Evolutionary conservation across 495 filamentous ascomycete genomes (phyloP), one percentile per base, ranked within the genome.

Genomic region (Lasiosphaeria hispida): DNA sequence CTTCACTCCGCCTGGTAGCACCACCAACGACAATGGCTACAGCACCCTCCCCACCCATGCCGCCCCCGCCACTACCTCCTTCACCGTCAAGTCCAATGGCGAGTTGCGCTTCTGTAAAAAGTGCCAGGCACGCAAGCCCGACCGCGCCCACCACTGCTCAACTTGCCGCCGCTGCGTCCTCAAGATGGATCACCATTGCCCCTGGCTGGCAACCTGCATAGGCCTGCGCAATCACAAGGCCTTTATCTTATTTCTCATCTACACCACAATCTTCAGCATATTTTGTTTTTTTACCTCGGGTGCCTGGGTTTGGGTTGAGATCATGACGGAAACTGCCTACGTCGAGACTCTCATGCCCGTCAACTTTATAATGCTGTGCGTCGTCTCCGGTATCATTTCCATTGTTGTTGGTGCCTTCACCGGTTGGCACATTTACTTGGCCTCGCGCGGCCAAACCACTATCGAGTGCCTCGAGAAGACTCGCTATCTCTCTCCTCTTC

Each of bases 151-250:
- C 69, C 94, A 98, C 77, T 98, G 94, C 79, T 93, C 88, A 10
- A 90, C 90, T 11, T 98, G 94, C 72, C 84, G 86, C 55, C 85
- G 87, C 59, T 98, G 94, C 70, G 93, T 98, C 10, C 78, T 97
- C 67, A 97, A 97, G 75, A 98, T 98, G 94, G 94, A 98, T 71
- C 94, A 98, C 71, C 94, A 98, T 75, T 98, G 94, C 65, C 94
- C 94, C 6, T 98, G 94, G 94, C 80, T 97, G 47, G 94, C 95
- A 15, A 97, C 90, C 3, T 98, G 94, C 68, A 88, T 98, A 45
- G 95, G 95, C 19, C 74, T 98, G 55, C 81, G 84, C 64, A 98
- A 97, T 73, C 96, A 97, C 78, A 97, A 97, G 72, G 80, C 92
- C 5, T 98, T 98, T 70, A 68, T 98, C 37, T 80, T 97, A 8